Conservation (phyloP, 345 rosid genomes). For the Eucalyptus curtisii region DNA sequence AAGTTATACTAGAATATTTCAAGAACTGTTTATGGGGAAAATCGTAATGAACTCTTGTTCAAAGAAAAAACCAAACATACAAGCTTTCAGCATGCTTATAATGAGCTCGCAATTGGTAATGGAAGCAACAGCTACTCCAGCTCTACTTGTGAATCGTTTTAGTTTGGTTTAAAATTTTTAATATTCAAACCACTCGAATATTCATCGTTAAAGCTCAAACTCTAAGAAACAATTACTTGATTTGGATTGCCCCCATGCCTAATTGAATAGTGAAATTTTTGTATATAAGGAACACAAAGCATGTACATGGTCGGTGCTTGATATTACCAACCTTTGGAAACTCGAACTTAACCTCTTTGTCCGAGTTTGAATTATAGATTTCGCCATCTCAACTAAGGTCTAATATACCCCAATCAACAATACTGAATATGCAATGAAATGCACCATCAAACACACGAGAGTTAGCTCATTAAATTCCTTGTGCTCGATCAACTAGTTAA, state of each 20-base stretch:
- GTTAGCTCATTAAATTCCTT: not conserved
- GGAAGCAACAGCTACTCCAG: not conserved
- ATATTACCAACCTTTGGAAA: not conserved
- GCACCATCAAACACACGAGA: not conserved
- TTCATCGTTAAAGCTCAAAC: not conserved
- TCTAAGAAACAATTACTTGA: not conserved
- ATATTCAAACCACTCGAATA: fast-evolving
- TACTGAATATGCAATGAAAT: fast-evolving
- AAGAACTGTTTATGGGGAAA: not conserved
- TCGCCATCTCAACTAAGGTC: not conserved
- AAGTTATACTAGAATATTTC: not conserved
- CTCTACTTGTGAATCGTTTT: not conserved
- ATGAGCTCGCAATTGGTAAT: not conserved
- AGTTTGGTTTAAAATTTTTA: fast-evolving
- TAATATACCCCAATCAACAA: not conserved
- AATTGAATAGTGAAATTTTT: not conserved
- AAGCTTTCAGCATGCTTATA: not conserved
- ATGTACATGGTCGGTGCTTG: fast-evolving
- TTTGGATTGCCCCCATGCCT: fast-evolving
- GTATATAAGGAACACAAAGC: not conserved
- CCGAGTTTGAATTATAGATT: fast-evolving
- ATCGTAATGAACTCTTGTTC: not conserved
- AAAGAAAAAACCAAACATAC: not conserved
- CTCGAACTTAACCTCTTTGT: not conserved
- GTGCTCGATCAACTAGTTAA: fast-evolving